These are phyloP conservation scores for Cryptosporidium andersoni DNA, from an alignment of 169 alveolate species.

Conservation along the genomic window DNA sequence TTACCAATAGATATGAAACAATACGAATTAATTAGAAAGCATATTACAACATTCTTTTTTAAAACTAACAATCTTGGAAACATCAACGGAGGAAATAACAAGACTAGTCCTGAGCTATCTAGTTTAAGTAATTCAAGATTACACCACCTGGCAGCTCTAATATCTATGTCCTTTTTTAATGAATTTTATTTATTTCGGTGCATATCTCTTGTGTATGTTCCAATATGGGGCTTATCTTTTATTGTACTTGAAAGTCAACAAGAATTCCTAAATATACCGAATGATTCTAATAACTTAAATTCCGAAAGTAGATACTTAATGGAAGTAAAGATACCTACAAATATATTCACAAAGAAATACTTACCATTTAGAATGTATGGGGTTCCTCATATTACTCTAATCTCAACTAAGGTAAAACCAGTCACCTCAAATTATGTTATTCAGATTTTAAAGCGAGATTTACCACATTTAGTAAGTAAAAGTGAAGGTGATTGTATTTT, in stretches of 20 bases:
- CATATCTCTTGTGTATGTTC: conserved; percentile 24
- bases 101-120: too few species aligned
- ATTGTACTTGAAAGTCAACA: background rate
- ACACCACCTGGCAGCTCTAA: background rate
- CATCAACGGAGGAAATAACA: too few species aligned
- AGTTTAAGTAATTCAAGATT: too few species aligned
- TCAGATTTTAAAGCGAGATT: too few species aligned
- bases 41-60: too few species aligned
- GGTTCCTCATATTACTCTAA: conserved; percentile 34
- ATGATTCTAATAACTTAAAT: background rate
- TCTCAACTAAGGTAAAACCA: conserved; percentile 28
- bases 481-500: too few species aligned
- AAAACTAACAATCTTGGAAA: too few species aligned
- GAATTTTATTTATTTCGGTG: conserved; percentile 14
- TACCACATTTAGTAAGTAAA: too few species aligned
- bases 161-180: conserved; percentile 32
- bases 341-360: background rate
- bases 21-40: too few species aligned
- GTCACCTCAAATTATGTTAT: conserved; percentile 2
- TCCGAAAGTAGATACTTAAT: background rate
- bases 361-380: conserved; percentile 51
- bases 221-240: conserved; percentile 27
- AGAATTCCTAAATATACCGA: background rate
- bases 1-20: too few species aligned
- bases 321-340: background rate